phyloP scores from a whole-genome alignment of 495 filamentous ascomycete species.

The Penicillium odoratum region DNA sequence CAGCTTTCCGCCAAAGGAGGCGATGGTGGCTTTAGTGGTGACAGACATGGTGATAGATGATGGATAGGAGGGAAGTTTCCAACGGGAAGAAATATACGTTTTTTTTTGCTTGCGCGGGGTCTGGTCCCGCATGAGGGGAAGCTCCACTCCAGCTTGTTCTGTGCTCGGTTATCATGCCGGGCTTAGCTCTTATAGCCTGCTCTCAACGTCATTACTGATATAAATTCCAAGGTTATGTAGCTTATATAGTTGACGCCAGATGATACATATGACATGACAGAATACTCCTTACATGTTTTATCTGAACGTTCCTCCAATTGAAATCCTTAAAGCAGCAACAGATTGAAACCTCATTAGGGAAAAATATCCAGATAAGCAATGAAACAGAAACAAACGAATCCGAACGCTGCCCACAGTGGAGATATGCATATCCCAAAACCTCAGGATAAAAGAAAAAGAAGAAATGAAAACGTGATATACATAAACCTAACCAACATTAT shows the following conservation, averaged over 20 bases:
- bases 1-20: slow-evolving; percentile 92
- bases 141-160: slow-evolving; percentile 21
- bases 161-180: not conserved
- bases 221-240: not conserved
- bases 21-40: slow-evolving; percentile 83
- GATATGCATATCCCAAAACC: slow-evolving; percentile 6
- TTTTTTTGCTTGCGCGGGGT: slow-evolving; percentile 23
- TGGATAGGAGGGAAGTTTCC: not conserved
- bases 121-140: slow-evolving; percentile 31
- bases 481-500: not conserved
- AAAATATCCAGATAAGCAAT: slow-evolving; percentile 10
- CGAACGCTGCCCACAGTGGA: slow-evolving; percentile 23
- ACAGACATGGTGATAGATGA: slow-evolving; percentile 61
- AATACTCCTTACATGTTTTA: not conserved
- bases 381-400: slow-evolving; percentile 14
- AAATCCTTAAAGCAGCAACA: slow-evolving; percentile 1
- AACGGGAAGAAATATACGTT: slow-evolving; percentile 9
- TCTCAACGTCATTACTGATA: not conserved
- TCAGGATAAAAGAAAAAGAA: not conserved
- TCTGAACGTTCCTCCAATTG: not conserved
- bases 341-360: slow-evolving; percentile 10
- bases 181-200: not conserved
- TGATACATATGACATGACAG: not conserved
- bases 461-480: not conserved
- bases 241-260: not conserved